phyloP scores from a whole-genome alignment of 371 early-diverging fungal species.

The Lichtheimia ornata region DNA sequence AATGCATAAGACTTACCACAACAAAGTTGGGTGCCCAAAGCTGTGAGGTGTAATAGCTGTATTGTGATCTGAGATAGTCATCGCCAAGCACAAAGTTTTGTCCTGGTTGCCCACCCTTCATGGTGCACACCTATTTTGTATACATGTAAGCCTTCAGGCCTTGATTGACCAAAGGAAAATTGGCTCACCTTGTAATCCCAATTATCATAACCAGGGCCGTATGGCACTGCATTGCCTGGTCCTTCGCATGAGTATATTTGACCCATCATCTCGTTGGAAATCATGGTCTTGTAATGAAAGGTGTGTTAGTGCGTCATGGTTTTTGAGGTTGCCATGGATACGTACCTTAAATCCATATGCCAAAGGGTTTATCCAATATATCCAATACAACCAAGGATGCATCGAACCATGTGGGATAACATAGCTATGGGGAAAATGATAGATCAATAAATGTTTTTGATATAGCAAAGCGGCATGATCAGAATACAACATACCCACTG shows the following conservation, averaged over 20 bases:
- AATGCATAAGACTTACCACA: constrained; percentile 13
- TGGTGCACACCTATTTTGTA: no score
- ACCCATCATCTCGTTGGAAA: constrained; percentile 66
- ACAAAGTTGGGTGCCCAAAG: constrained; percentile 57
- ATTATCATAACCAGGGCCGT: constrained; percentile 42
- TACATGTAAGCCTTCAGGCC: no score
- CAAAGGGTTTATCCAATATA: neutral
- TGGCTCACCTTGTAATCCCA: constrained; percentile 42
- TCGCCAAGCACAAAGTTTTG: constrained; percentile 48
- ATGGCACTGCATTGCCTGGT: constrained; percentile 43
- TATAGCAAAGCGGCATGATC: no score
- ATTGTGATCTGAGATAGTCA: constrained; percentile 47
- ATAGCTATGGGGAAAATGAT: constrained; percentile 17
- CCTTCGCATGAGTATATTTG: constrained; percentile 39
- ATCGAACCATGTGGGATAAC: constrained; percentile 19
- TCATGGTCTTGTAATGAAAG: constrained; percentile 58
- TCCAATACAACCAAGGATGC: constrained; percentile 63
- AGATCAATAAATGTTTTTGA: no score
- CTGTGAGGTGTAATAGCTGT: constrained; percentile 34
- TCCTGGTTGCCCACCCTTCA: constrained; percentile 50
- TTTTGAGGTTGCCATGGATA: no score
- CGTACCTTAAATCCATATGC: neutral
- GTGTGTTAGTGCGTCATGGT: constrained; percentile 60
- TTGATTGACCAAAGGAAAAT: no score
- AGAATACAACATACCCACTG: constrained; percentile 19